These are phyloP conservation scores for Brassica nigra DNA, from an alignment of 345 rosid species.

Conservation along the genomic window DNA sequence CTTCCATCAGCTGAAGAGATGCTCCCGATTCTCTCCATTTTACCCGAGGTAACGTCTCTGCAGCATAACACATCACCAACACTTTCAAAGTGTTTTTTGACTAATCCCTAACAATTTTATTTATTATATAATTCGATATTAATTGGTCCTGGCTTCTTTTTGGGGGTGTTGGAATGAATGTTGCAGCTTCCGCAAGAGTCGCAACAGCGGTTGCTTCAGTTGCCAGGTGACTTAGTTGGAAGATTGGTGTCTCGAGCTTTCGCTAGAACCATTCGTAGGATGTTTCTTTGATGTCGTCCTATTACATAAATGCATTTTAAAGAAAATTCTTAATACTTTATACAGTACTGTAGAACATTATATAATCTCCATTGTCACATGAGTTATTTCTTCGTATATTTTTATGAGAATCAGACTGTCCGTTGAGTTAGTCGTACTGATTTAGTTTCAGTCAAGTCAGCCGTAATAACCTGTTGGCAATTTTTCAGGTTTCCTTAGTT, in stretches of 20 bases:
- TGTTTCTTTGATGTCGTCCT: slow-evolving; percentile 53
- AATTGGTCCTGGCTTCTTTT: not conserved
- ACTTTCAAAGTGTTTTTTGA: slow-evolving; percentile 2
- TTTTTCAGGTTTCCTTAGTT: no score
- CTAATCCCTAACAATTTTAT: not conserved
- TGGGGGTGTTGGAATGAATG: not conserved
- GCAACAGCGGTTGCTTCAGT: slow-evolving; percentile 69
- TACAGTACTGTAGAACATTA: no score
- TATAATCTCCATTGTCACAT: not conserved
- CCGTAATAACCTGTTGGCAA: no score
- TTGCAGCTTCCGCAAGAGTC: slow-evolving; percentile 81
- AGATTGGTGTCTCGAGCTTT: slow-evolving; percentile 74
- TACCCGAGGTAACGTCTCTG: slow-evolving; percentile 62
- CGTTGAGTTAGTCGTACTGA: not conserved
- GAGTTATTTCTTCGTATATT: not conserved
- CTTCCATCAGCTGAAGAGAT: slow-evolving; percentile 67
- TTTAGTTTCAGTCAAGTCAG: no score
- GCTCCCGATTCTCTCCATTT: slow-evolving; percentile 63
- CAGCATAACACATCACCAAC: not conserved
- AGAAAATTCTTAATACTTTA: no score
- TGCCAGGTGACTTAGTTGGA: slow-evolving; percentile 75
- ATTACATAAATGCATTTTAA: not conserved
- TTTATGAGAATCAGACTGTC: not conserved
- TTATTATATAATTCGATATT: not conserved
- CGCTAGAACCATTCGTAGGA: slow-evolving; percentile 74